These are phyloP conservation scores for Mycena citricolor DNA, from an alignment of 1,284 basidiomycete genomes.

Conservation along the genomic window DNA sequence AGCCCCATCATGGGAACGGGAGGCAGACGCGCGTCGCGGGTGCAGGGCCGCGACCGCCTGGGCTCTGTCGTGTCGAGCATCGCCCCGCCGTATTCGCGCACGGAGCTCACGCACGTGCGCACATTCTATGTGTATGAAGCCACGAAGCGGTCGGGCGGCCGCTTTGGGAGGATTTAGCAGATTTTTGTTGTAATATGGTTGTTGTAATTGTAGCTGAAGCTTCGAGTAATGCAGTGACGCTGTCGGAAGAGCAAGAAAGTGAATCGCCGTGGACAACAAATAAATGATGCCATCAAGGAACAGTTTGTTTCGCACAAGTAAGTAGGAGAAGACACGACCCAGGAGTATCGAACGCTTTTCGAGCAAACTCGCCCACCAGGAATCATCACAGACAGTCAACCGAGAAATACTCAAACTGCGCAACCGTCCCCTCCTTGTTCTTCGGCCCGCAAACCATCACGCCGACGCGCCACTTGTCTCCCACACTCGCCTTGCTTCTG, in stretches of 20 bases:
- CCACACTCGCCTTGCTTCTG: slow-evolving; percentile 6
- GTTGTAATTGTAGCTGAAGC: too few relatives aligned
- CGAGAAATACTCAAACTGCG: slow-evolving; percentile 21
- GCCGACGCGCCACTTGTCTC: slow-evolving; percentile 23
- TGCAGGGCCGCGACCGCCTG: too few relatives aligned
- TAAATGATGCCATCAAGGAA: too few relatives aligned
- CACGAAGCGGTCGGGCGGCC: slow-evolving; percentile 31
- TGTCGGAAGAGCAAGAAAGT: too few relatives aligned
- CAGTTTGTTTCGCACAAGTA: too few relatives aligned
- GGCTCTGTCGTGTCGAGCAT: slow-evolving; percentile 11
- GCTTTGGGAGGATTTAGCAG: slow-evolving; percentile 8
- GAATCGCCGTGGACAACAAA: too few relatives aligned
- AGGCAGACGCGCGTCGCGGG: too few relatives aligned
- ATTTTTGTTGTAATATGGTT: background rate
- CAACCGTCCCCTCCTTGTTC: slow-evolving; percentile 18
- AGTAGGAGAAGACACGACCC: too few relatives aligned
- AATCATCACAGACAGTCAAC: slow-evolving; percentile 17
- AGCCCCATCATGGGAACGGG: too few relatives aligned
- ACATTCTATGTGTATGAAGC: slow-evolving; percentile 40
- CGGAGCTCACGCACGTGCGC: slow-evolving; percentile 37
- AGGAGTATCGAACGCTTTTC: too few relatives aligned
- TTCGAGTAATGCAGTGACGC: too few relatives aligned
- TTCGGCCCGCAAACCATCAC: slow-evolving; percentile 25
- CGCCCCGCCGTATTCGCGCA: slow-evolving; percentile 33
- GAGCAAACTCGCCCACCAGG: too few relatives aligned